A percentile compares a stretch with the other conserved stretches of the same genome.
Conservation (phyloP, 805 yeast species). For the Brettanomyces sp. region DNA sequence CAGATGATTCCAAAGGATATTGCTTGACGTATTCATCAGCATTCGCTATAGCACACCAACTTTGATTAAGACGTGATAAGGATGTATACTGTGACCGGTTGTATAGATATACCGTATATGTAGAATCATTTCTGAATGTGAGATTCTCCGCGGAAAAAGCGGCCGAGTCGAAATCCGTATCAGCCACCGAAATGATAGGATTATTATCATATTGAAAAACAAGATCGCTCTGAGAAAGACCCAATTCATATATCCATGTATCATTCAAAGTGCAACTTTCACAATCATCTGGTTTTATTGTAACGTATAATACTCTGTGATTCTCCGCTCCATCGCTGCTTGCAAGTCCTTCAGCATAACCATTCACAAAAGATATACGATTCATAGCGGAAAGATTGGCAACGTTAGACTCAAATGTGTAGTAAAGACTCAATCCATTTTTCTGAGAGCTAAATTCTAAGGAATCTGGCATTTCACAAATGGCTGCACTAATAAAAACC, state of each 20-base stretch:
- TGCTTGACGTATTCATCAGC: conserved; percentile 14
- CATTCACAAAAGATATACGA: conserved; percentile 12
- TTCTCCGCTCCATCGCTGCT: conserved; percentile 14
- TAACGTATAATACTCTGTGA: conserved; percentile 12
- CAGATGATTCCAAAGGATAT: conserved; percentile 14
- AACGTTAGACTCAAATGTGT: conserved; percentile 16
- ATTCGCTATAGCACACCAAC: conserved; percentile 64
- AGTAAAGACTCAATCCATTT: conserved; percentile 19
- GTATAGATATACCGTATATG: conserved; percentile 38
- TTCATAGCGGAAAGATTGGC: conserved; percentile 10
- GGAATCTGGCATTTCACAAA: conserved; percentile 29
- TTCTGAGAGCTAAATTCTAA: conserved; percentile 5
- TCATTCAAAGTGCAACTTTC: conserved; percentile 9
- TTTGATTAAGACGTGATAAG: conserved; percentile 33
- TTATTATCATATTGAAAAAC: conserved; percentile 63
- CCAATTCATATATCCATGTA: conserved; percentile 56
- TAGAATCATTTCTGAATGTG: conserved; percentile 1
- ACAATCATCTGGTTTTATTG: conserved; percentile 17
- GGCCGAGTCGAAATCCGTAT: conserved; percentile 61
- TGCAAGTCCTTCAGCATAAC: conserved; percentile 17
- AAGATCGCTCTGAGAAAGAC: conserved; percentile 52
- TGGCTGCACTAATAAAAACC: conserved; percentile 42
- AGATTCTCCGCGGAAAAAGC: conserved; percentile 46
- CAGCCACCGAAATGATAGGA: conserved; percentile 48
- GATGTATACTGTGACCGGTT: conserved; percentile 28